Conservation (phyloP, 2,329 filamentous ascomycete species). For the Colletotrichum sp. region DNA sequence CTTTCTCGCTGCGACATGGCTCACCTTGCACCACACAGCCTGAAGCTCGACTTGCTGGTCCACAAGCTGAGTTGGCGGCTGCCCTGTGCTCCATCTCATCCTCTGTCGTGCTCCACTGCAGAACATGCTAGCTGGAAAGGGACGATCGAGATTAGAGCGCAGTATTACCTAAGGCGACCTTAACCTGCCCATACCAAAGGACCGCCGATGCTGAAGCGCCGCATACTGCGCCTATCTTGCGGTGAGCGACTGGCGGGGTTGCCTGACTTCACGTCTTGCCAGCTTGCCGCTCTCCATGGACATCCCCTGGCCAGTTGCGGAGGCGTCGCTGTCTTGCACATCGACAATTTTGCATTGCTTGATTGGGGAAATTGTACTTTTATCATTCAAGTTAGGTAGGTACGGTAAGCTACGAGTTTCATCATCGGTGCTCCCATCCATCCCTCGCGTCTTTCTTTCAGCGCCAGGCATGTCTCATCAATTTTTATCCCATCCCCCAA, state of each 20-base stretch:
- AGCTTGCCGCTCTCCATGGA: neutral
- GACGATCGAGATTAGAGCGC: neutral
- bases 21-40: neutral
- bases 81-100: neutral
- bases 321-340: neutral
- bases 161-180: neutral
- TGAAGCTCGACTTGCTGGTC: neutral
- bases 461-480: constrained; percentile 17
- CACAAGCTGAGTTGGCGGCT: constrained; percentile 3
- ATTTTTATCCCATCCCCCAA: neutral
- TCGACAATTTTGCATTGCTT: neutral
- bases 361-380: neutral
- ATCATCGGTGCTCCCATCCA: constrained; percentile 15
- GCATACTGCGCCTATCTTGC: neutral
- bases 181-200: neutral
- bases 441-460: constrained; percentile 7
- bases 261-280: neutral
- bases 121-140: neutral
- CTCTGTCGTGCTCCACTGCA: neutral
- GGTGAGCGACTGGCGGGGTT: neutral
- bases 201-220: neutral
- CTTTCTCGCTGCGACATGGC: neutral
- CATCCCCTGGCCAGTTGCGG: neutral
- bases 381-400: constrained; percentile 3
- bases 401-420: constrained; percentile 16